phyloP scores from a whole-genome alignment of 768 basidiomycete species.

The Podaxis sp. region DNA sequence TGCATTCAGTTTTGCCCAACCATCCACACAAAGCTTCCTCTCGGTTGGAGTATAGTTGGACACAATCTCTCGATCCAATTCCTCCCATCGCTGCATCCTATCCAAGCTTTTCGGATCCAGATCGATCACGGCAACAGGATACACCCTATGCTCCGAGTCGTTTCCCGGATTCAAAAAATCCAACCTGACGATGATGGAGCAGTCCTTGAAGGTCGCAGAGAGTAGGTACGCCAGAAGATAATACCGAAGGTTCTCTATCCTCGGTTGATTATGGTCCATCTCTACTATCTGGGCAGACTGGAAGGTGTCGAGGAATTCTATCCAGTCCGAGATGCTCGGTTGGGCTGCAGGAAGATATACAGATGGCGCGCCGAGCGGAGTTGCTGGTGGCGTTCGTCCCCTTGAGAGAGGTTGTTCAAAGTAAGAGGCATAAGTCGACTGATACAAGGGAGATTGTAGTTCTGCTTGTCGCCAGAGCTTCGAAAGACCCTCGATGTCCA shows the following conservation, averaged over 20 bases:
- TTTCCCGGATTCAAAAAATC: slow-evolving; percentile 23
- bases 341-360: slow-evolving; percentile 32
- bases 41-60: slow-evolving; percentile 17
- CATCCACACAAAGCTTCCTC: slow-evolving; percentile 30
- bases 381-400: slow-evolving; percentile 16
- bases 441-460: slow-evolving; percentile 20
- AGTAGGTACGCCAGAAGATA: slow-evolving; percentile 75
- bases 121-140: slow-evolving; percentile 69
- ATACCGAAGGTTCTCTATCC: slow-evolving; percentile 47
- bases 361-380: slow-evolving; percentile 29
- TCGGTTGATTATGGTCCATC: slow-evolving; percentile 33
- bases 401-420: slow-evolving; percentile 14
- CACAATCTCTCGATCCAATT: slow-evolving; percentile 64
- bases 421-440: slow-evolving; percentile 18
- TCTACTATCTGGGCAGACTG: slow-evolving; percentile 26
- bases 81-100: slow-evolving; percentile 66
- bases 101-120: slow-evolving; percentile 74
- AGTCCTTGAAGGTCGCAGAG: slow-evolving; percentile 96
- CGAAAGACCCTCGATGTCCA: slow-evolving; percentile 82
- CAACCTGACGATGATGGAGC: slow-evolving; percentile 53
- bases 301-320: slow-evolving; percentile 55
- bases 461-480: slow-evolving; percentile 35
- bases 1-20: slow-evolving; percentile 10
- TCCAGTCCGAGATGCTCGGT: slow-evolving; percentile 63
- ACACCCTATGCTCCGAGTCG: slow-evolving; percentile 10